Evolutionary conservation across 75 land plant genomes (phyloP).

Genomic region (Picea glauca): DNA sequence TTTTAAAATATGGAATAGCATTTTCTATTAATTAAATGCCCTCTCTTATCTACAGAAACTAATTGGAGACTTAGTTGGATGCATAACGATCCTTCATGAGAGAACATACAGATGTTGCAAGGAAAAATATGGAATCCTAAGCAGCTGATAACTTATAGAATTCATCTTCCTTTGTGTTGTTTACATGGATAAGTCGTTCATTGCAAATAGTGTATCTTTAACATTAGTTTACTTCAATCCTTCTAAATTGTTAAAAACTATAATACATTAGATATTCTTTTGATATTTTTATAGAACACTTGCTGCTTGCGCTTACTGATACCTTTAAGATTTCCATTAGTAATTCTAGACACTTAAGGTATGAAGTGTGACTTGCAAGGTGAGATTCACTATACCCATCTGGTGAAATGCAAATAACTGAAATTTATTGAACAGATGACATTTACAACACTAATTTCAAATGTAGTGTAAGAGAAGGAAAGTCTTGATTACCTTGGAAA

Average conservation of each 20-base stretch:
- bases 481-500: conserved; percentile 66
- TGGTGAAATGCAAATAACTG: not conserved
- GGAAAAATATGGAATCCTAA: too few relatives aligned
- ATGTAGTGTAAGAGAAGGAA: not conserved
- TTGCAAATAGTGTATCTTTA: not conserved
- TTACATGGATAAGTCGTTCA: not conserved
- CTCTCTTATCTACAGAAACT: too few relatives aligned
- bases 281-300: too few relatives aligned
- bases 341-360: not conserved
- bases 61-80: too few relatives aligned
- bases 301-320: too few relatives aligned
- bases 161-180: not conserved
- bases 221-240: not conserved
- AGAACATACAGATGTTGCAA: too few relatives aligned
- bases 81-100: too few relatives aligned
- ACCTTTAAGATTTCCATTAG: too few relatives aligned
- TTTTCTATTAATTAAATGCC: too few relatives aligned
- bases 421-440: not conserved
- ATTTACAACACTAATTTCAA: not conserved
- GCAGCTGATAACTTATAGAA: too few relatives aligned
- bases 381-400: not conserved
- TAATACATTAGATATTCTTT: not conserved
- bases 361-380: not conserved
- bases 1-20: too few relatives aligned
- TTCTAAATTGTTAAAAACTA: not conserved